These are phyloP conservation scores for Clarireedia paspali DNA, from an alignment of 2,329 filamentous ascomycete genomes.

Conservation along the genomic window DNA sequence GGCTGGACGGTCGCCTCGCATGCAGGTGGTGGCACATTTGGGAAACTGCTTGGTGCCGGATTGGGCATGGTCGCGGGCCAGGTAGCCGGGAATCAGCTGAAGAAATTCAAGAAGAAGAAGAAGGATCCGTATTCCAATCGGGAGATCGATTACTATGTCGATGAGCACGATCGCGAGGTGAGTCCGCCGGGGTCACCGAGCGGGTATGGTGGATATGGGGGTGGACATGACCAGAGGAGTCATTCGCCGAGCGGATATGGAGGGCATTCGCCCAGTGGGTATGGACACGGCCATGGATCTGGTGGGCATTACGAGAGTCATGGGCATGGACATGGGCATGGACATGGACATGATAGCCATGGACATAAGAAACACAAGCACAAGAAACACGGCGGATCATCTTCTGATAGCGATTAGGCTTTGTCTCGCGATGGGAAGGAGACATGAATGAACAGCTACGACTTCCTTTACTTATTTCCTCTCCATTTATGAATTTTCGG, in stretches of 20 bases:
- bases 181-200: not conserved
- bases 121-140: not conserved
- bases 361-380: not conserved
- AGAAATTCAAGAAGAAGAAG: constrained; percentile 1
- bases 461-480: too few relatives aligned
- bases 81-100: not conserved
- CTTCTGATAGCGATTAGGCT: too few relatives aligned
- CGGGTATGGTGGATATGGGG: not conserved
- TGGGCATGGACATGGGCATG: constrained; percentile 2
- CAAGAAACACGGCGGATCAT: not conserved
- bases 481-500: too few relatives aligned
- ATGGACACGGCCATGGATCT: not conserved
- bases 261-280: not conserved
- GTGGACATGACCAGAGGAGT: not conserved
- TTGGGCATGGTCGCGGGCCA: not conserved
- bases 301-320: not conserved
- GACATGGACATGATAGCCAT: not conserved
- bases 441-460: too few relatives aligned
- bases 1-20: not conserved
- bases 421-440: too few relatives aligned
- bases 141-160: not conserved
- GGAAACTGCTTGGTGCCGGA: not conserved
- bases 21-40: not conserved
- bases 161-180: not conserved
- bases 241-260: not conserved